Base-by-base conservation (phyloP, 192 early-diverging fungal genomes). In the Coemansia sp. region DNA sequence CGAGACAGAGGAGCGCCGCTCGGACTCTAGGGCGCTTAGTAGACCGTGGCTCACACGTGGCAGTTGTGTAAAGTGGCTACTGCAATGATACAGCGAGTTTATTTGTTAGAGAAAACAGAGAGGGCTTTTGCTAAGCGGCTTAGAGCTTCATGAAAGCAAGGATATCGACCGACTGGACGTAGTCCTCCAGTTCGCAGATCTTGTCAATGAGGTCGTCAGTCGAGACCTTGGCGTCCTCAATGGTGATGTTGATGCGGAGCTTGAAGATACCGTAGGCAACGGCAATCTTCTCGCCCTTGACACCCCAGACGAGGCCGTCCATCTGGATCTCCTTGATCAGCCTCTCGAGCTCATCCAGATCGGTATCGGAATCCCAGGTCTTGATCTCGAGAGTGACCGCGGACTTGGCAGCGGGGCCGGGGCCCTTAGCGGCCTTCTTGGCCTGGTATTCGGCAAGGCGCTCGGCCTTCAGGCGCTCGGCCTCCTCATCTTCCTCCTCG, bases 281-380 rank as follows among this genome's bases (percentile, higher is more conserved):
- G 46, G 91, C 69, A 47, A 91, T 76, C 36, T 84, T 80, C 81
- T 93, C 81, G 55, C 66, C 80, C 53, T 75, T 74, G 49, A 69
- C 62, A 71, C 90, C 92, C 93, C 94, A 95, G 55, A 88, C 57
- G 36, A 97, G 85, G 69, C 94, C 94, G 50, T 90, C 87, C 87
- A 93, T 87, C 24, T 57, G 51, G 45, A 97, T 90, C 36, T 52
- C 62, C 60, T 81, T 80, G 77, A 97, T 88, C 50, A 55, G 53
- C 20, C 64, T 69, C 63, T 89, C 86, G 30, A 97, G 72, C 27
- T 72, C 90, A 30, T 59, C 81, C 82, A 96, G 87, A 53, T 87
- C 79, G 46, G 94, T 97, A 57, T 95, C 93, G 78, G 94, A 91
- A 75, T 95, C 95, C 95, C 95, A 97, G 46, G 93, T 92, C 88